Percentiles rank a stretch among this genome's conserved stretches.
These are phyloP conservation scores for Nannochloropsis oceanica DNA, from an alignment of 108 stramenopile species.

Conservation along the genomic window DNA sequence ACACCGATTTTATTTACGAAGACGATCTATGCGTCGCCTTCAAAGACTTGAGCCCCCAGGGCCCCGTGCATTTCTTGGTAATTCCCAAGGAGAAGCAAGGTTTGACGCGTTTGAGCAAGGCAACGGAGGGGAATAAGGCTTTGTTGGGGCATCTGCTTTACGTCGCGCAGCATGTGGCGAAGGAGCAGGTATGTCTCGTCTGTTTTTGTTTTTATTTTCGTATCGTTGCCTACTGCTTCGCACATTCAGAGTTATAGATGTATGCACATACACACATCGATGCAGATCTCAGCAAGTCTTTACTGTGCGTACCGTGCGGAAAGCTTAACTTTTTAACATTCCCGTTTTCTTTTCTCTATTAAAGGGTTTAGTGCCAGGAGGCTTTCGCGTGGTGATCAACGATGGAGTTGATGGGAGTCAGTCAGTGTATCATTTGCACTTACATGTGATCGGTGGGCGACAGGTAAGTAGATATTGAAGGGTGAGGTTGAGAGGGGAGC, in stretches of 20 bases:
- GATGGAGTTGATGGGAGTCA: conserved; percentile 79
- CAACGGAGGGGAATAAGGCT: conserved; percentile 68
- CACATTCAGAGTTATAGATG: not conserved
- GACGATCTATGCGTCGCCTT: conserved; percentile 81
- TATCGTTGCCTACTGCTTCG: not conserved
- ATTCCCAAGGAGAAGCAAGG: conserved; percentile 92
- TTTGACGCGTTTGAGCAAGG: conserved; percentile 69
- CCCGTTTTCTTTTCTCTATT: too few species aligned
- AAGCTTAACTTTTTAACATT: too few species aligned
- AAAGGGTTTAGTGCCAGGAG: conserved; percentile 45
- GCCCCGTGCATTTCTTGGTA: conserved; percentile 79
- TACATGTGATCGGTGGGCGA: conserved; percentile 73
- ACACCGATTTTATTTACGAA: conserved; percentile 75
- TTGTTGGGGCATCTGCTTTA: conserved; percentile 86
- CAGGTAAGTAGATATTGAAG: not conserved
- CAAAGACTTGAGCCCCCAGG: conserved; percentile 78
- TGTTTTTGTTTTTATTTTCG: conserved; percentile 44
- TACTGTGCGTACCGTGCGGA: too few species aligned
- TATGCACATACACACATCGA: too few species aligned
- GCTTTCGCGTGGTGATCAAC: conserved; percentile 80
- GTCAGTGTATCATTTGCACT: conserved; percentile 79
- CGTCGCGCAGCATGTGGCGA: conserved; percentile 66
- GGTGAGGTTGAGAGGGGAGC: too few species aligned
- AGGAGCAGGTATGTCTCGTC: conserved; percentile 40
- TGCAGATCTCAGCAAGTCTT: too few species aligned